Percentiles rank a stretch among this genome's conserved stretches.
These are phyloP conservation scores for Trichoderma gracile DNA, from an alignment of 2,329 filamentous ascomycete genomes.

Conservation along the genomic window DNA sequence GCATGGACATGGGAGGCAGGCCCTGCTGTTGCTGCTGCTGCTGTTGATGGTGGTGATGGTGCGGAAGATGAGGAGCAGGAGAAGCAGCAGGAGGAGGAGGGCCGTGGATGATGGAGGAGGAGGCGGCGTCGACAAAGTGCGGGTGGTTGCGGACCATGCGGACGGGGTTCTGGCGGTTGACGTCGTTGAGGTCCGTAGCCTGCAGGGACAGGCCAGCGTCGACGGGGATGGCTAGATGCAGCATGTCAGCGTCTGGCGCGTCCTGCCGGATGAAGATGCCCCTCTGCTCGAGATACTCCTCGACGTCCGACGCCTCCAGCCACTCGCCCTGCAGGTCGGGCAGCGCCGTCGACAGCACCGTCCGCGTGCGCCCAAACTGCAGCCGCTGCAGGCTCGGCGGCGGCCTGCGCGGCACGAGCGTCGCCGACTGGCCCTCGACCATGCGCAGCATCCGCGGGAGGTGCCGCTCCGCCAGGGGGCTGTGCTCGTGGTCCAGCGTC, in stretches of 20 bases:
- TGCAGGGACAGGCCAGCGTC: not conserved
- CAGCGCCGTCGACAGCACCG: constrained; percentile 17
- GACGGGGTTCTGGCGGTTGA: not conserved
- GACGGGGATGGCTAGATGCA: not conserved
- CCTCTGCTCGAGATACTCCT: constrained; percentile 24
- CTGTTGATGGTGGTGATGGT: no score
- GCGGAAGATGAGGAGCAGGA: no score
- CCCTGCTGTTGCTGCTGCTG: no score
- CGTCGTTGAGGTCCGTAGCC: not conserved
- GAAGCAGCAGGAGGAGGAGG: no score
- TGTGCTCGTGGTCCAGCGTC: constrained; percentile 1
- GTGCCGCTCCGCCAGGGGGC: not conserved
- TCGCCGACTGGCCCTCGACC: constrained; percentile 5
- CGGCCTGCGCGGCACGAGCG: constrained; percentile 4
- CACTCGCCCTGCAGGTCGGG: constrained; percentile 21
- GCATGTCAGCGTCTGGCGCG: constrained; percentile 5
- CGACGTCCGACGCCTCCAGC: constrained; percentile 22
- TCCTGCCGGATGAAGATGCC: constrained; percentile 18
- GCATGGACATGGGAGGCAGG: no score
- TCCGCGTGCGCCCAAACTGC: constrained; percentile 19
- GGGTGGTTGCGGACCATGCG: not conserved
- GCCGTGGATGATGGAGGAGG: no score
- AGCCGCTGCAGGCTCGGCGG: constrained; percentile 18
- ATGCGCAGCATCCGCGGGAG: constrained; percentile 19
- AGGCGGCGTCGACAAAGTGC: no score